These are phyloP conservation scores for Monosporascus sp. DNA, from an alignment of 2,329 filamentous ascomycete genomes.

Conservation along the genomic window DNA sequence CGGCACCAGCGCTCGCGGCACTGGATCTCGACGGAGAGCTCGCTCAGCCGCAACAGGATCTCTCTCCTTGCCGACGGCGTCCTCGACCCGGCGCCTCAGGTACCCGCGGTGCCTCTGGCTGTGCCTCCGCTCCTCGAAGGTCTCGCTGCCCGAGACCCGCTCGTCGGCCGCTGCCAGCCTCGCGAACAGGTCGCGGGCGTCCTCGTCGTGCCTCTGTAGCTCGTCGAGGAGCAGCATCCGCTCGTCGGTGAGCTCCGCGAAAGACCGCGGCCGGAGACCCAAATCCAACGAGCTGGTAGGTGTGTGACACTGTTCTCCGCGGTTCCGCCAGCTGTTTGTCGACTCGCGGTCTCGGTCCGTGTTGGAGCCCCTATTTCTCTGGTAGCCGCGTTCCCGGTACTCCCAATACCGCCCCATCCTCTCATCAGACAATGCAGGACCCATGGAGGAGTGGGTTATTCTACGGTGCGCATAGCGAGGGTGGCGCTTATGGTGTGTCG, in stretches of 20 bases:
- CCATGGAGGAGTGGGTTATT: no score
- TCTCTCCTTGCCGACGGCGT: slow-evolving; percentile 41
- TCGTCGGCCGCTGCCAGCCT: slow-evolving; percentile 33
- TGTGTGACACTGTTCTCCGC: background rate
- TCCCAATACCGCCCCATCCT: no score
- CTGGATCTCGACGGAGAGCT: slow-evolving; percentile 44
- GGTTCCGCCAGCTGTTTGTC: background rate
- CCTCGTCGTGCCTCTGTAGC: slow-evolving; percentile 35
- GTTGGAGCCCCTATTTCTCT: background rate
- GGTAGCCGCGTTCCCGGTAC: background rate
- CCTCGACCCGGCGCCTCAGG: slow-evolving; percentile 36
- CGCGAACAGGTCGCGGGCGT: slow-evolving; percentile 32
- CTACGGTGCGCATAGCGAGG: no score
- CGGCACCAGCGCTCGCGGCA: slow-evolving; percentile 35
- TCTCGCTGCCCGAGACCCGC: slow-evolving; percentile 13
- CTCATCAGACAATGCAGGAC: no score
- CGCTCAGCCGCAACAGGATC: slow-evolving; percentile 40
- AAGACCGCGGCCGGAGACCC: slow-evolving; percentile 31
- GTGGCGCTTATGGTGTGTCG: no score
- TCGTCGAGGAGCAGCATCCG: slow-evolving; percentile 37
- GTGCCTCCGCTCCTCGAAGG: slow-evolving; percentile 18
- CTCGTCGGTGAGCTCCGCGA: slow-evolving; percentile 40
- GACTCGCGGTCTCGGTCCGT: no score
- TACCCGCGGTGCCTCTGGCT: slow-evolving; percentile 36
- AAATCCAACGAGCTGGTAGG: slow-evolving; percentile 11